Evolutionary conservation across 2,329 filamentous ascomycete genomes (phyloP).

Genomic region (Xylaria arbuscula): DNA sequence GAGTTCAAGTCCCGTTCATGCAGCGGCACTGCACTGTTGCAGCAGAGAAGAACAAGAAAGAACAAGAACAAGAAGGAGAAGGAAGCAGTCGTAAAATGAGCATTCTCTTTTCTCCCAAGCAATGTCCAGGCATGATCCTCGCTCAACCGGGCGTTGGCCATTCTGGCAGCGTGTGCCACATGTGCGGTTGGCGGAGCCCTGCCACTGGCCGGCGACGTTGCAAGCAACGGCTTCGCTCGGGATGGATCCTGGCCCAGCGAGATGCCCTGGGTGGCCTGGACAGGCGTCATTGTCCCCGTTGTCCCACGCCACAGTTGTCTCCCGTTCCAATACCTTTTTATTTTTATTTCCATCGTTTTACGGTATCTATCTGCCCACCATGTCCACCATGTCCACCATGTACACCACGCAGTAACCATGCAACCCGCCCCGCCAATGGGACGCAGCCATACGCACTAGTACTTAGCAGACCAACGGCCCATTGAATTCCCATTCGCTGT

Average conservation of each 20-base stretch:
- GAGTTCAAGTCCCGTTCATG: slow-evolving; percentile 8
- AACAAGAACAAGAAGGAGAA: not conserved
- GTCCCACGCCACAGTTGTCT: not conserved
- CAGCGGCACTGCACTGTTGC: slow-evolving; percentile 6
- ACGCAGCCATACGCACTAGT: not conserved
- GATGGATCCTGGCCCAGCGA: not conserved
- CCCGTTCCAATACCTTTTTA: not conserved
- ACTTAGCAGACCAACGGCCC: not conserved
- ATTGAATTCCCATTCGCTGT: slow-evolving; percentile 23
- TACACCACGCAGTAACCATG: not conserved
- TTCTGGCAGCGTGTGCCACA: slow-evolving; percentile 5
- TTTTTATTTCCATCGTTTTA: not conserved
- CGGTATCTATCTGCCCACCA: slow-evolving; percentile 7
- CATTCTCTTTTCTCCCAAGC: slow-evolving; percentile 4
- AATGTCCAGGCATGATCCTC: slow-evolving; percentile 1
- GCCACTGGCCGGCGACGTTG: slow-evolving; percentile 4
- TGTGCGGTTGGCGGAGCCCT: not conserved
- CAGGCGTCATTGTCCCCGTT: not conserved
- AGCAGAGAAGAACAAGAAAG: not conserved
- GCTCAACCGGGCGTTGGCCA: not conserved
- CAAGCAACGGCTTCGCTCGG: not conserved
- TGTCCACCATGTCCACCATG: no score
- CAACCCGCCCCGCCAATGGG: slow-evolving; percentile 13
- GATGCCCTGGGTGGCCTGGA: not conserved
- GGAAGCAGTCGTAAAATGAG: slow-evolving; percentile 1